Evolutionary conservation across 257 asterid genomes (phyloP), one percentile per base, ranked within the genome.

Genomic region (Rehmannia glutinosa): DNA sequence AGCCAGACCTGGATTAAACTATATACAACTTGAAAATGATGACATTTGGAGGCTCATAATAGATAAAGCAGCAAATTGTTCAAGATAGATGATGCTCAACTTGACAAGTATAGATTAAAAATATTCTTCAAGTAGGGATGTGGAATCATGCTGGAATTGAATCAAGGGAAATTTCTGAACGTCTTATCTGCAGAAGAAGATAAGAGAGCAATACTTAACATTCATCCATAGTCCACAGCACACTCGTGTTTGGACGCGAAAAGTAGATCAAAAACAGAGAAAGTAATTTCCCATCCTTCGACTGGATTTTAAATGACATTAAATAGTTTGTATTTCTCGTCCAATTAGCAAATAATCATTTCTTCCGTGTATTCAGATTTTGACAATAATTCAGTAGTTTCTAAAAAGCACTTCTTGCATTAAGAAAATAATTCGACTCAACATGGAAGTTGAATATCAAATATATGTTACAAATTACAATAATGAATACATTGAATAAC

Each of bases 1-100:
- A 20, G 41, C 61, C 45, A 71, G 38, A 51, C 54, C 63, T 60
- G 55, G 41, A 38, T 39, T 36, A 71, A 71, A 41, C 19, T 38
- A 4, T 58, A 33, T 9, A 52, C 42, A 36, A 9, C 53, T 66
- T 52, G 63, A 54, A 41, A 53, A 38, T 24, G 24, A 20, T 12
- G 13, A 28, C 8, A 24, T 17, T 49, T 62, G 9, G 24, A 53
- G 49, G 46, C 49, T 33, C 42, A 33, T 17, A 38, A 25, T 7
- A 51, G 33, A 60, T 24, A 49, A 56, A 60, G 9, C 15, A 59
- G 46, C 20, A 50, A 51, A 28, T 39, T 53, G 19, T 5, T 24
- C 30, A n/a, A n/a, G n/a, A n/a, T n/a, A n/a, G n/a, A n/a, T n/a
- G n/a, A n/a, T n/a, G n/a, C n/a, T n/a, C n/a, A n/a, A n/a, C n/a